phyloP scores from a whole-genome alignment of 495 filamentous ascomycete species.

The Hyaloscypha finlandica region DNA sequence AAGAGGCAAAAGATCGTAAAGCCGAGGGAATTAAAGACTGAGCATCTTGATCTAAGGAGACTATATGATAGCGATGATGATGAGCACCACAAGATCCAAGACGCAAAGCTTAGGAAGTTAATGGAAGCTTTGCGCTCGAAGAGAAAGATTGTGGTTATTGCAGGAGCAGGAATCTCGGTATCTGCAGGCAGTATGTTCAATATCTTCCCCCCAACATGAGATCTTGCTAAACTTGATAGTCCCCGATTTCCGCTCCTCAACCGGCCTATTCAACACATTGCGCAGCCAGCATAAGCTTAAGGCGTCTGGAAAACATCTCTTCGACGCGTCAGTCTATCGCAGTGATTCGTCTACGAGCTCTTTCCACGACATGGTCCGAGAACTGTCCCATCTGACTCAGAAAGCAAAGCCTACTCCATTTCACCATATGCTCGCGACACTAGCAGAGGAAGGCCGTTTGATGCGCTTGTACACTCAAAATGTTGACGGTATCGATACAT shows the following conservation, averaged over 20 bases:
- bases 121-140: constrained; percentile 79
- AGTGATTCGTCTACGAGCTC: constrained; percentile 81
- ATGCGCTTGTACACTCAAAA: constrained; percentile 94
- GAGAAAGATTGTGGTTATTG: constrained; percentile 94
- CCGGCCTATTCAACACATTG: constrained; percentile 82
- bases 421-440: constrained; percentile 88
- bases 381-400: constrained; percentile 72
- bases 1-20: constrained; percentile 73
- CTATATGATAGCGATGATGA: constrained; percentile 45
- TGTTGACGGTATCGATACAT: constrained; percentile 91
- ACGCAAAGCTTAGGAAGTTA: constrained; percentile 63
- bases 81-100: constrained; percentile 40
- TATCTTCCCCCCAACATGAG: not conserved
- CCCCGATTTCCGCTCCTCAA: constrained; percentile 92
- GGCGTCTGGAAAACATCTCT: constrained; percentile 90
- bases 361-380: constrained; percentile 95
- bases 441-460: constrained; percentile 87
- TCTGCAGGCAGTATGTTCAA: constrained; percentile 84
- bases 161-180: constrained; percentile 94
- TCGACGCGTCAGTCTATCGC: constrained; percentile 96
- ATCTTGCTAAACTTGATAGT: constrained; percentile 52
- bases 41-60: constrained; percentile 69
- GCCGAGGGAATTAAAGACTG: constrained; percentile 68
- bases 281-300: constrained; percentile 86
- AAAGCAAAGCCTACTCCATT: constrained; percentile 83